Evolutionary conservation across 768 basidiomycete species (phyloP).

Genomic region (Terana coerulea): DNA sequence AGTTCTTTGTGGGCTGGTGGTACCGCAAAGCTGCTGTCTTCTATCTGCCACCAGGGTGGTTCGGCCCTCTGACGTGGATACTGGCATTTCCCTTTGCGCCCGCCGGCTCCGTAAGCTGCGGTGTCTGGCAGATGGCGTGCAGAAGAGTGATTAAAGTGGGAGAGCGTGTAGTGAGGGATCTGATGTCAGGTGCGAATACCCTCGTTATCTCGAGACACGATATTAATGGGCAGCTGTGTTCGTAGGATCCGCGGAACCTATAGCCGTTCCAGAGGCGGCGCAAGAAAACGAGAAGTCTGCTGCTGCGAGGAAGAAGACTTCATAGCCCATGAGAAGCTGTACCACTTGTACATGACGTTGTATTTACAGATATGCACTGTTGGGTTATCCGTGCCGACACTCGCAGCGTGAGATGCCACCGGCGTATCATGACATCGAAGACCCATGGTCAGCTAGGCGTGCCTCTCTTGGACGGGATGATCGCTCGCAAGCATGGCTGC

Average conservation of each 20-base stretch:
- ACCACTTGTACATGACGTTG: background rate
- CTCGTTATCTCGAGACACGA: background rate
- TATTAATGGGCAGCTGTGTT: background rate
- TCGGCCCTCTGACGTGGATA: slow-evolving; percentile 86
- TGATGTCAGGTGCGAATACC: slow-evolving; percentile 37
- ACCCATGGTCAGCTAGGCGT: no score
- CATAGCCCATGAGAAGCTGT: background rate
- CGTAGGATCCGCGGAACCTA: slow-evolving; percentile 16
- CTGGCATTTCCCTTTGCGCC: slow-evolving; percentile 91
- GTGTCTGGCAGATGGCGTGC: slow-evolving; percentile 95
- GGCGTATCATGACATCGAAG: no score
- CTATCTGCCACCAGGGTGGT: slow-evolving; percentile 88
- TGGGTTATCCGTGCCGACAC: no score
- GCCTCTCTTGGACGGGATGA: no score
- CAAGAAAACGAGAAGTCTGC: slow-evolving; percentile 15
- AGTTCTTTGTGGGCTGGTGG: slow-evolving; percentile 87
- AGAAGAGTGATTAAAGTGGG: slow-evolving; percentile 76
- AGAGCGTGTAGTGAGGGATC: slow-evolving; percentile 68
- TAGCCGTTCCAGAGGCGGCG: slow-evolving; percentile 17
- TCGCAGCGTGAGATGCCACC: no score
- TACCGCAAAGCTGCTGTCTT: slow-evolving; percentile 90
- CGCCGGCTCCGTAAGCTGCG: slow-evolving; percentile 82
- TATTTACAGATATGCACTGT: slow-evolving; percentile 3
- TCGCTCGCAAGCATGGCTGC: no score
- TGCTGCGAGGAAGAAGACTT: slow-evolving; percentile 12